Evolutionary conservation across 2,329 filamentous ascomycete genomes (phyloP).

Genomic region (Cytospora schulzeri): DNA sequence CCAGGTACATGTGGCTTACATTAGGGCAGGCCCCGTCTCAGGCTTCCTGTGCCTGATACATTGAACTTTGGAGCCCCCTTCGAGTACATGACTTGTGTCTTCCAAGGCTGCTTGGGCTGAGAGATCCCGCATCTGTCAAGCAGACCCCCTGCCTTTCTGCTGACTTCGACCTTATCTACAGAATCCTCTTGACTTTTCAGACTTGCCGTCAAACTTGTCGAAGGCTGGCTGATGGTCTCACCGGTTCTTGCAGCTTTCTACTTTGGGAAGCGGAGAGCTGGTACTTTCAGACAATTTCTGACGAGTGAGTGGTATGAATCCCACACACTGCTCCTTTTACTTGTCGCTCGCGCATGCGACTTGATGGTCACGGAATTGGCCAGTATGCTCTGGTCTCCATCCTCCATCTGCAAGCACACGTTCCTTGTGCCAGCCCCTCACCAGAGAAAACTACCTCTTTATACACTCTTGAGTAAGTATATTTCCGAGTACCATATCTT

Average conservation of each 20-base stretch:
- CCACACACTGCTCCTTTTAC: conserved; percentile 6
- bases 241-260: conserved; percentile 6
- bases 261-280: conserved; percentile 18
- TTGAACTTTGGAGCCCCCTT: not conserved
- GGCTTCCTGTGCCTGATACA: conserved; percentile 7
- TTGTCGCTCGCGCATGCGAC: not conserved
- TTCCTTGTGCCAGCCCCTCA: not conserved
- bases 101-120: not conserved
- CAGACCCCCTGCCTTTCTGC: conserved; percentile 7
- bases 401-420: not conserved
- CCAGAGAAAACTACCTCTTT: not conserved
- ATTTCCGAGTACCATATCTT: conserved; percentile 5
- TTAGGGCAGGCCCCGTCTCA: not conserved
- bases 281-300: conserved; percentile 19
- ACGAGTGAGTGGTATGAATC: conserved; percentile 7
- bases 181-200: not conserved
- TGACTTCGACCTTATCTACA: not conserved
- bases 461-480: not conserved
- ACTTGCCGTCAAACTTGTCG: not conserved
- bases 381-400: conserved; percentile 15
- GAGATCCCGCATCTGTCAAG: conserved; percentile 1
- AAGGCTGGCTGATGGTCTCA: not conserved
- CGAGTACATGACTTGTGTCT: conserved; percentile 12
- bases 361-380: conserved; percentile 10
- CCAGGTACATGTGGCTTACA: conserved; percentile 6